phyloP scores from a whole-genome alignment of 1,139 yeast species.

The Kodamaea derodonti region DNA sequence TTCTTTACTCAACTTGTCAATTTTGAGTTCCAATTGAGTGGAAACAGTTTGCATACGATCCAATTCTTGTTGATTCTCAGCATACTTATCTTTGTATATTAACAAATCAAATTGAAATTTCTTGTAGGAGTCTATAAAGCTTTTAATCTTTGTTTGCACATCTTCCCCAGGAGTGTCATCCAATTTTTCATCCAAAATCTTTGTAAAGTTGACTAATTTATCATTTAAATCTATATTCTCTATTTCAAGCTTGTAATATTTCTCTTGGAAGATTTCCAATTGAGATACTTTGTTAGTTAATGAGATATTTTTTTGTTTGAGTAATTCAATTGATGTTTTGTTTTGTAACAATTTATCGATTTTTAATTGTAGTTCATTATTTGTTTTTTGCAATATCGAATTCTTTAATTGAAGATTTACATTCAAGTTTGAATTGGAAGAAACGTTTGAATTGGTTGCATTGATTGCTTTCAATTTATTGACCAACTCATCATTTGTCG shows the following conservation, averaged over 20 bases:
- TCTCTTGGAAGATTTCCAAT: slow-evolving; percentile 43
- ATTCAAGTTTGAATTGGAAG: slow-evolving; percentile 14
- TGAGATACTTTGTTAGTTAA: slow-evolving; percentile 34
- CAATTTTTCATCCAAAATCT: slow-evolving; percentile 9
- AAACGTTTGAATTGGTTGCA: not conserved
- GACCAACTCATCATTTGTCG: slow-evolving; percentile 47
- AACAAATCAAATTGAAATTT: slow-evolving; percentile 35
- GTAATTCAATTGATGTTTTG: slow-evolving; percentile 36
- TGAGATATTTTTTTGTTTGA: slow-evolving; percentile 36
- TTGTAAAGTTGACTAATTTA: slow-evolving; percentile 30
- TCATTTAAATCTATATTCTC: slow-evolving; percentile 47
- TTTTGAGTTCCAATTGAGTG: not conserved
- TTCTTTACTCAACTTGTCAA: not conserved
- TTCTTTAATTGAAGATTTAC: slow-evolving; percentile 28
- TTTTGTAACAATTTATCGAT: slow-evolving; percentile 30
- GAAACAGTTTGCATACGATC: slow-evolving; percentile 4
- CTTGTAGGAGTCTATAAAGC: slow-evolving; percentile 33
- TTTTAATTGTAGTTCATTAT: slow-evolving; percentile 29
- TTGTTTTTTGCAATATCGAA: slow-evolving; percentile 28
- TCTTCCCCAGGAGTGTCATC: slow-evolving; percentile 18
- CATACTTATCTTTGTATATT: slow-evolving; percentile 35
- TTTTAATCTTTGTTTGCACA: slow-evolving; percentile 19
- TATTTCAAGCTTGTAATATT: slow-evolving; percentile 48
- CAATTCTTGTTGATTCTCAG: slow-evolving; percentile 23
- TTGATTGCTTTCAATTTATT: slow-evolving; percentile 29